Evolutionary conservation across 371 early-diverging fungal species (phyloP).

Genomic region (Massospora cicadina): DNA sequence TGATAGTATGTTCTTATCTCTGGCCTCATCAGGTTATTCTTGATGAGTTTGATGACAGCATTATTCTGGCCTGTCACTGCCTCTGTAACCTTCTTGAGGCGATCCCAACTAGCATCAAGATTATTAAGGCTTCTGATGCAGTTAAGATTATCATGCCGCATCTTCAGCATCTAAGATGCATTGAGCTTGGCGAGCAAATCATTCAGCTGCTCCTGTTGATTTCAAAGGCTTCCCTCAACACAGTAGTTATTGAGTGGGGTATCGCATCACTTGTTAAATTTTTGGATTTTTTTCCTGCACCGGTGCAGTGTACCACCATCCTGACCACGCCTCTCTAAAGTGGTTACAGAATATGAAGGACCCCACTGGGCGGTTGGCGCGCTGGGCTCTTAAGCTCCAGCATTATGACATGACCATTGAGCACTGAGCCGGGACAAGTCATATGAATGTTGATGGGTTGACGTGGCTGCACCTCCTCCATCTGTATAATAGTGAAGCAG

Average conservation of each 20-base stretch:
- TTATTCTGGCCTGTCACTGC: constrained; percentile 75
- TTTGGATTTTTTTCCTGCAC: constrained; percentile 75
- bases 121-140: constrained; percentile 49
- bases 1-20: neutral
- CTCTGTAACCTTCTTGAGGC: constrained; percentile 76
- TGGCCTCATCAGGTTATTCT: neutral
- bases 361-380: too few relatives aligned
- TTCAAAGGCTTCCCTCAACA: constrained; percentile 43
- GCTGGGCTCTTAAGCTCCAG: too few relatives aligned
- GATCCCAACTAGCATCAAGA: constrained; percentile 43
- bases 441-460: too few relatives aligned
- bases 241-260: constrained; percentile 61
- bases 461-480: too few relatives aligned
- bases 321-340: too few relatives aligned
- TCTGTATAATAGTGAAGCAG: too few relatives aligned
- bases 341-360: too few relatives aligned
- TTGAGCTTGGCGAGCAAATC: constrained; percentile 82
- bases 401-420: too few relatives aligned
- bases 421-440: too few relatives aligned
- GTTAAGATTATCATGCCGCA: constrained; percentile 54
- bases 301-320: constrained; percentile 68
- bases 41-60: constrained; percentile 25
- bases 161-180: constrained; percentile 65
- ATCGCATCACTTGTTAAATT: constrained; percentile 61
- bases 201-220: constrained; percentile 59